Evolutionary conservation across 2,329 filamentous ascomycete species (phyloP), one percentile per base, ranked within the genome.

Genomic region (Paraconiothyrium sp.): DNA sequence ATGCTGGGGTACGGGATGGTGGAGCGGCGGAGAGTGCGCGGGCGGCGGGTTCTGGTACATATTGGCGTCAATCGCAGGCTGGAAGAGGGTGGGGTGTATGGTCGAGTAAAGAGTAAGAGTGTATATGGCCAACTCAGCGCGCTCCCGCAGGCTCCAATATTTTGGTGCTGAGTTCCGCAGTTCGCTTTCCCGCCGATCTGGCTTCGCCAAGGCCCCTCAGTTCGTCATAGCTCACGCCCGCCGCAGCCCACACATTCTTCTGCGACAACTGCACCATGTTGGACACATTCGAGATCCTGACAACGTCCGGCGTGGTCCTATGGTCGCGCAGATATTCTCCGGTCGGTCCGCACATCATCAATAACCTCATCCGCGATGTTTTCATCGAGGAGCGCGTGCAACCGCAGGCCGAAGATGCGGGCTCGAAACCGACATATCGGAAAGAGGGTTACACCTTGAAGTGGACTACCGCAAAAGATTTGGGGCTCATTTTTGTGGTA

Each of bases 1-100:
- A 85, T 99, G 95, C 81, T 99, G 95, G 65, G 95, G 95, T 61
- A 98, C 93, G 61, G 95, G 95, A 79, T 98, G 95, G 81, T 98
- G 95, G 50, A 75, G 89, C 68, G 94, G 94, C 77, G 94, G 94
- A 76, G 93, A 97, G 72, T 90, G 88, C 62, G 89, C 88, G 34
- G 88, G 88, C 67, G 86, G 84, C 76, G 94, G 92, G 79, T 80
- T 79, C 64, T 89, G 88, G 83, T 95, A 97, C 94, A 97, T 97
- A 76, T 86, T 79, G 50, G 44, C 51, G n/a, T 47, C 48, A 57
- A 49, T 64, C 54, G 60, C 58, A 52, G 56, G 47, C 50, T 24
- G 48, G 8, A 27, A 27, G 47, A 24, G 13, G 13, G 32, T 10
- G 54, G 54, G 27, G 30, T 47, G 47, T 54, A 30, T 52, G 32